These are phyloP conservation scores for Cyclocybe aegerita DNA, from an alignment of 768 basidiomycete genomes.

Conservation along the genomic window DNA sequence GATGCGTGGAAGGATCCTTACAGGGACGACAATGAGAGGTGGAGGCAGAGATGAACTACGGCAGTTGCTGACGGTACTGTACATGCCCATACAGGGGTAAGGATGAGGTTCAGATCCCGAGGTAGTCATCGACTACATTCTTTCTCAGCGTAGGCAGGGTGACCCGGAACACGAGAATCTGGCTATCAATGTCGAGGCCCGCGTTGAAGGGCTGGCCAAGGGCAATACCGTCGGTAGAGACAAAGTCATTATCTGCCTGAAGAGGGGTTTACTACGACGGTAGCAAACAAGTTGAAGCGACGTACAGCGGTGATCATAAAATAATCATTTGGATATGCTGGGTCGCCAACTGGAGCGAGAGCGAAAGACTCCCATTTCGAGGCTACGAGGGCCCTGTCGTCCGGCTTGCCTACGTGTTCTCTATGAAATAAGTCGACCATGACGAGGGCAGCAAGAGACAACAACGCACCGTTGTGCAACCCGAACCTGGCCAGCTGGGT, in stretches of 20 bases:
- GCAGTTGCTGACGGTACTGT: no score
- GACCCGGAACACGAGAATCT: conserved; percentile 61
- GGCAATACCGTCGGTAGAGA: conserved; percentile 53
- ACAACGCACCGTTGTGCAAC: conserved; percentile 52
- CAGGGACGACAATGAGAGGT: no score
- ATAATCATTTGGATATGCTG: conserved; percentile 57
- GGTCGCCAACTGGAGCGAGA: conserved; percentile 52
- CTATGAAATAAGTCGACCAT: background rate
- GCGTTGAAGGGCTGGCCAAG: conserved; percentile 52
- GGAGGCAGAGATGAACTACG: no score
- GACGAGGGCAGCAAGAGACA: background rate
- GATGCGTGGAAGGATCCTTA: no score
- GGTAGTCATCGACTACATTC: no score
- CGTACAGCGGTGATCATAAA: conserved; percentile 65
- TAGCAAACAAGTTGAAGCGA: no score
- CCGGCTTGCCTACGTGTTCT: conserved; percentile 37
- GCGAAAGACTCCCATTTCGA: conserved; percentile 71
- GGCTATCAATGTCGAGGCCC: conserved; percentile 57
- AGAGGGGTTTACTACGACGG: background rate
- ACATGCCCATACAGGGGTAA: no score
- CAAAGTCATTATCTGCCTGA: conserved; percentile 65
- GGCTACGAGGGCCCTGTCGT: conserved; percentile 53
- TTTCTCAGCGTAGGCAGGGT: conserved; percentile 40
- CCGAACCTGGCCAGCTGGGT: conserved; percentile 60
- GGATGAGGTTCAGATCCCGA: no score